These are phyloP conservation scores for Aureobasidium lini DNA, from an alignment of 2,329 filamentous ascomycete species.

Conservation along the genomic window DNA sequence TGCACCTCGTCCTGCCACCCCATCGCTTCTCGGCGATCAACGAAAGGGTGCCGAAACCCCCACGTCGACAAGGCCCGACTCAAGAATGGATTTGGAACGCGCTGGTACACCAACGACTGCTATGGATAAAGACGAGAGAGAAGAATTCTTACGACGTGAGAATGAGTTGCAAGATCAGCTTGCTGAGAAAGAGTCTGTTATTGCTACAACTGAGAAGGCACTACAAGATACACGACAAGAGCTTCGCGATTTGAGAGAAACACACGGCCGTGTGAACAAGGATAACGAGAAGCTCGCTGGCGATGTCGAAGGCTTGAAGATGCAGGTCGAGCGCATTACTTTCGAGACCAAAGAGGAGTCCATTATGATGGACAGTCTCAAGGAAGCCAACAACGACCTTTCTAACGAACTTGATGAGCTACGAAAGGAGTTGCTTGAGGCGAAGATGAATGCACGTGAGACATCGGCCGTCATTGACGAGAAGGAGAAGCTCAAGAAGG, in stretches of 20 bases:
- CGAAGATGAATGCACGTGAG: conserved; percentile 94
- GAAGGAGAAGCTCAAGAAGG: conserved; percentile 97
- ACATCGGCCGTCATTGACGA: conserved; percentile 83
- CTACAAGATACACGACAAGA: conserved; percentile 82
- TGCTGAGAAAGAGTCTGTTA: conserved; percentile 80
- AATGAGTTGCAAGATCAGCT: conserved; percentile 97
- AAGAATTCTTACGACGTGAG: conserved; percentile 89
- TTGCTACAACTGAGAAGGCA: conserved; percentile 70
- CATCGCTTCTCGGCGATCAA: conserved; percentile 43
- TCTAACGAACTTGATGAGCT: conserved; percentile 88
- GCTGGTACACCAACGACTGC: conserved; percentile 80
- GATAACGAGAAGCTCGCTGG: conserved; percentile 81
- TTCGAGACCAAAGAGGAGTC: conserved; percentile 96
- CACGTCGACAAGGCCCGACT: conserved; percentile 51
- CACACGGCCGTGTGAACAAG: conserved; percentile 72
- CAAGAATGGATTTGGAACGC: conserved; percentile 63
- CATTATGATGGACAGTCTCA: conserved; percentile 96
- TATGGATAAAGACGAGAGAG: conserved; percentile 91
- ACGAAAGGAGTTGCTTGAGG: conserved; percentile 91
- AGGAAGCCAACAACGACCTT: conserved; percentile 90
- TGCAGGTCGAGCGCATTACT: conserved; percentile 90
- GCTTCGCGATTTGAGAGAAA: conserved; percentile 74
- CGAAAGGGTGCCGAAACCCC: conserved; percentile 43
- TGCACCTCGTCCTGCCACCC: conserved; percentile 51
- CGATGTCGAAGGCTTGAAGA: conserved; percentile 87